A percentile compares a stretch with the other conserved stretches of the same genome.
phyloP scores from a whole-genome alignment of 768 basidiomycete genomes.

The Tylopilus plumbeoviolaceoides region DNA sequence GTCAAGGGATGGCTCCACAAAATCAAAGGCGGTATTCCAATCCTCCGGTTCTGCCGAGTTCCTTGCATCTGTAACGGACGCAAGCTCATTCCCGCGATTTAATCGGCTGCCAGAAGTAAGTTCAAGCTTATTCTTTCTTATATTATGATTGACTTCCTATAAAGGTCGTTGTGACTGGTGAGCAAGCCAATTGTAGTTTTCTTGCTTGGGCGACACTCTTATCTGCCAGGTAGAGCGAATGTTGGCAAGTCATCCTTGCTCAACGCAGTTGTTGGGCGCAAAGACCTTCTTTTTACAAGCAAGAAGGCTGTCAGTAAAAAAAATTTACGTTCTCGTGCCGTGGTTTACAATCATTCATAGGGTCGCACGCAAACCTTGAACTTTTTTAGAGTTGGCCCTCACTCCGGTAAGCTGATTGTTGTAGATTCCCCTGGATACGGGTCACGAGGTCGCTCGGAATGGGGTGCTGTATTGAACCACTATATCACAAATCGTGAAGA shows the following conservation, averaged over 20 bases:
- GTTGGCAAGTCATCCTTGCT: conserved; percentile 73
- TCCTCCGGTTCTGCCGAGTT: conserved; percentile 26
- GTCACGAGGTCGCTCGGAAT: conserved; percentile 64
- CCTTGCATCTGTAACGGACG: conserved; percentile 19
- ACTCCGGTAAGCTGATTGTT: conserved; percentile 51
- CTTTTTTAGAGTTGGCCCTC: conserved; percentile 64
- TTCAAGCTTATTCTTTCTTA: conserved; percentile 4
- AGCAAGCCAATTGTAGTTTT: neutral
- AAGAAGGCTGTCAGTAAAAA: conserved; percentile 71
- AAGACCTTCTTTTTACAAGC: conserved; percentile 55
- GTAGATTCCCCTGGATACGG: conserved; percentile 86
- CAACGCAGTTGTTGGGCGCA: conserved; percentile 62
- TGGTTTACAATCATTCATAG: conserved; percentile 32
- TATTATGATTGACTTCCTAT: neutral
- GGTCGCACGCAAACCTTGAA: conserved; percentile 71
- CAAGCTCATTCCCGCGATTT: conserved; percentile 16
- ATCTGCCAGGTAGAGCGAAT: conserved; percentile 63
- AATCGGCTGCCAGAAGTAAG: conserved; percentile 28
- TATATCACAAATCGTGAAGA: conserved; percentile 59
- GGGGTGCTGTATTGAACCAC: conserved; percentile 66
- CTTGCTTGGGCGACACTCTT: neutral
- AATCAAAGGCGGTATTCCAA: conserved; percentile 20
- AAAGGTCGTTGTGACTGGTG: conserved; percentile 29
- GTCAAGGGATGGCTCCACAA: conserved; percentile 12
- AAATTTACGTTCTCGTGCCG: neutral